Evolutionary conservation across 805 yeast genomes (phyloP).

Genomic region (Ogataea trehaloabstinens): DNA sequence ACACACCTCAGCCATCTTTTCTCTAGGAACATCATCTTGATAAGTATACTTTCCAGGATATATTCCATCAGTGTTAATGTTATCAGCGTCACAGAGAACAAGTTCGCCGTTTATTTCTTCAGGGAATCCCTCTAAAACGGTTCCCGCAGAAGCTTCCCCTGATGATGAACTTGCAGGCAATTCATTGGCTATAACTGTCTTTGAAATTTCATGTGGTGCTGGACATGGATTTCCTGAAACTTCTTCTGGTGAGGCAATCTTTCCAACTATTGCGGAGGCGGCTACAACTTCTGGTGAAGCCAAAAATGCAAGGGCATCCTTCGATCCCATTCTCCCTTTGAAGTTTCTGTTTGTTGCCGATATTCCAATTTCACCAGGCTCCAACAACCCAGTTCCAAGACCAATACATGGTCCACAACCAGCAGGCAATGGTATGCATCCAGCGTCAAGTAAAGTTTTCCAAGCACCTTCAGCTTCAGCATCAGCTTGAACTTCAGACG

Average conservation of each 20-base stretch:
- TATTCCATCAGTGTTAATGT: constrained; percentile 96
- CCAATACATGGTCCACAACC: constrained; percentile 99
- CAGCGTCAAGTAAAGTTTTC: constrained; percentile 86
- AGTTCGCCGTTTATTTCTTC: constrained; percentile 84
- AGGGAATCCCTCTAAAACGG: constrained; percentile 89
- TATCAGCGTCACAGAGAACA: constrained; percentile 94
- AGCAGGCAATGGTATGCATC: constrained; percentile 92
- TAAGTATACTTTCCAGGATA: constrained; percentile 99
- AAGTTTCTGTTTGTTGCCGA: constrained; percentile 98
- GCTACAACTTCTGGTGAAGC: constrained; percentile 99
- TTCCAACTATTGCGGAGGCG: constrained; percentile 94
- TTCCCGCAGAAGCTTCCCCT: constrained; percentile 48
- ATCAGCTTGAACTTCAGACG: constrained; percentile 86
- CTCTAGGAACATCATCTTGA: constrained; percentile 94
- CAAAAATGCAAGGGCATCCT: constrained; percentile 91
- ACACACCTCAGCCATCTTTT: constrained; percentile 97
- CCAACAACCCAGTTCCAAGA: constrained; percentile 86
- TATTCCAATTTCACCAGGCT: constrained; percentile 97
- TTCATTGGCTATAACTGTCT: constrained; percentile 35
- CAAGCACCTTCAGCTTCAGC: constrained; percentile 93
- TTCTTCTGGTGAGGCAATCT: constrained; percentile 90
- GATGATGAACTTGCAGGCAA: constrained; percentile 26
- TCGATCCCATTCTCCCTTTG: constrained; percentile 99
- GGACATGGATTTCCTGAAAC: constrained; percentile 58
- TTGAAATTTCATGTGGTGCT: constrained; percentile 47